These are phyloP conservation scores for Pichia norvegensis DNA, from an alignment of 1,139 yeast genomes.

Conservation along the genomic window DNA sequence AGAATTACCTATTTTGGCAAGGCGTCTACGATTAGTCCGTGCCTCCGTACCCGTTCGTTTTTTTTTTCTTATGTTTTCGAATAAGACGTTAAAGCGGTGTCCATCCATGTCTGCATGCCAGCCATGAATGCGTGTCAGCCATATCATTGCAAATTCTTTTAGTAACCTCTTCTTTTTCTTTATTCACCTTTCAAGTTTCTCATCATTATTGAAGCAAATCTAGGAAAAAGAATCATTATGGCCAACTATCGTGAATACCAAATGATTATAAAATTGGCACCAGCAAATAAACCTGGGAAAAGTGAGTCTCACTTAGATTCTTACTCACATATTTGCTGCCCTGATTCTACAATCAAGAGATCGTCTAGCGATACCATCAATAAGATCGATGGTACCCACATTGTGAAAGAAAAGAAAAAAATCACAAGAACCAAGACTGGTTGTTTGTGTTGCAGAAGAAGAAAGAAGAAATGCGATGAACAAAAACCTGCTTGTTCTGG, in stretches of 20 bases:
- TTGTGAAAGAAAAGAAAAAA: slow-evolving; percentile 22
- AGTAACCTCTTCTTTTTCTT: neutral
- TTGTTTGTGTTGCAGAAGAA: slow-evolving; percentile 37
- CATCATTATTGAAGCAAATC: neutral
- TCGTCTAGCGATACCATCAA: neutral
- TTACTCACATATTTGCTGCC: neutral
- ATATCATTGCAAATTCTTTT: neutral
- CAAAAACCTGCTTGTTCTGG: slow-evolving; percentile 41
- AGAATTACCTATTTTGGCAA: too few species aligned
- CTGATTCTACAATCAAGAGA: neutral
- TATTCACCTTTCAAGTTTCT: neutral
- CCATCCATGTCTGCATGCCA: too few species aligned
- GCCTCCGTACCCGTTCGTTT: neutral
- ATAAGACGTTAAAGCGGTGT: too few species aligned
- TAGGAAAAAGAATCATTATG: slow-evolving; percentile 12
- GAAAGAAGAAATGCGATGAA: slow-evolving; percentile 54
- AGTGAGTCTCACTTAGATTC: neutral
- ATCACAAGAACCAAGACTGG: slow-evolving; percentile 33
- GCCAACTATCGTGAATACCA: slow-evolving; percentile 29
- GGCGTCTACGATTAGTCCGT: neutral
- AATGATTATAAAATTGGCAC: slow-evolving; percentile 13
- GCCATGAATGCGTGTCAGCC: too few species aligned
- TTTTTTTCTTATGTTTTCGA: neutral
- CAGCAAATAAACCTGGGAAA: neutral
- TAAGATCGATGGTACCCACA: neutral